Conservation (phyloP, 1,139 yeast species). For the Scheffersomyces titani region DNA sequence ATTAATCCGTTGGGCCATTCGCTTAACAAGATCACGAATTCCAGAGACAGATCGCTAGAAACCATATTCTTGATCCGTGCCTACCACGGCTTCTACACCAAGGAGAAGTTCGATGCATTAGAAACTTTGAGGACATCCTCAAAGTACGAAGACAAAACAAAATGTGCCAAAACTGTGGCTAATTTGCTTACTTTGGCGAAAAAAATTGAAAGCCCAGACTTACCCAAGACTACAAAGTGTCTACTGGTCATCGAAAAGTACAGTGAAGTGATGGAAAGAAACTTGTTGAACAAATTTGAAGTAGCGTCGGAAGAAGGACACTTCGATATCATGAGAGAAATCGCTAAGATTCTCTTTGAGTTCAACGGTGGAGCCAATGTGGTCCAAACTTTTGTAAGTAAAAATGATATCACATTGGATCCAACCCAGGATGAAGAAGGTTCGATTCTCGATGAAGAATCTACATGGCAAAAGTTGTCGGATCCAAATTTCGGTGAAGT, state of each 20-base stretch:
- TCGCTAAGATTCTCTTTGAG: conserved; percentile 75
- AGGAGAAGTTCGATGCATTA: conserved; percentile 64
- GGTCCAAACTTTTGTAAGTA: conserved; percentile 79
- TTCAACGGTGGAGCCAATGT: conserved; percentile 87
- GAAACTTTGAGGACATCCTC: conserved; percentile 48
- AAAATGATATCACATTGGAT: conserved; percentile 65
- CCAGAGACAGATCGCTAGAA: conserved; percentile 72
- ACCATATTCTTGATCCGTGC: conserved; percentile 76
- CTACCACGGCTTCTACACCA: conserved; percentile 71
- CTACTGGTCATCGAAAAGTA: conserved; percentile 64
- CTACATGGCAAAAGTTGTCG: conserved; percentile 35
- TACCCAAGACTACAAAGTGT: conserved; percentile 51
- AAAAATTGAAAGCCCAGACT: conserved; percentile 56
- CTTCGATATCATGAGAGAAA: conserved; percentile 71
- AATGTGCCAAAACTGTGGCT: conserved; percentile 70
- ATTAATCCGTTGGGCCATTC: conserved; percentile 77
- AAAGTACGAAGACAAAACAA: conserved; percentile 52
- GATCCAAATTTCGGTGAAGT: conserved; percentile 37
- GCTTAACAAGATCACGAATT: conserved; percentile 71
- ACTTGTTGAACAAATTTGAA: conserved; percentile 59
- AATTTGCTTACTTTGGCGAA: conserved; percentile 64
- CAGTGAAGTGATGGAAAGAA: conserved; percentile 75
- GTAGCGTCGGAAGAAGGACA: conserved; percentile 59
- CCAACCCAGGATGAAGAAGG: conserved; percentile 44
- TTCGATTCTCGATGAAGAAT: conserved; percentile 39